Percentiles rank a stretch among this genome's conserved stretches.
These are phyloP conservation scores for Gossypium herbaceum DNA, from an alignment of 345 rosid genomes.

Conservation along the genomic window DNA sequence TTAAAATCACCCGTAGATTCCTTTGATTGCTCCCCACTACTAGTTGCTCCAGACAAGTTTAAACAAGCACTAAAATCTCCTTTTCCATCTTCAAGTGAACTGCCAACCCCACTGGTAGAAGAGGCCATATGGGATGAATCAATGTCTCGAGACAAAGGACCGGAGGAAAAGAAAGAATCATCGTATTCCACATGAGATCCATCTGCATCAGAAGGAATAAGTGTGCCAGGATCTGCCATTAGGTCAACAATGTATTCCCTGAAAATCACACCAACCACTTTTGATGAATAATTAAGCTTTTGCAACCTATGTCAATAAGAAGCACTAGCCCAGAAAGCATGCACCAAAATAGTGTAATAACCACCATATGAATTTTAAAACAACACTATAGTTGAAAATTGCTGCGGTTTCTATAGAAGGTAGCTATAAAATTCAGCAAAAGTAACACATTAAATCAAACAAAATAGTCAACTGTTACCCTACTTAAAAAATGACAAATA, in stretches of 20 bases:
- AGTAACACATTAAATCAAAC: neutral
- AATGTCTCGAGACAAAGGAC: slow-evolving; percentile 58
- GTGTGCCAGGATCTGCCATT: slow-evolving; percentile 95
- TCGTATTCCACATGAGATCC: slow-evolving; percentile 63
- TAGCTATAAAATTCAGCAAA: neutral
- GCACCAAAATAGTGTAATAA: neutral
- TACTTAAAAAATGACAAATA: neutral
- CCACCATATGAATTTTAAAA: neutral
- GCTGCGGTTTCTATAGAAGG: neutral
- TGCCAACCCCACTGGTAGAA: slow-evolving; percentile 62
- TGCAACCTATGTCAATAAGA: slow-evolving; percentile 4
- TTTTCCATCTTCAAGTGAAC: slow-evolving; percentile 57
- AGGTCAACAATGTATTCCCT: slow-evolving; percentile 98
- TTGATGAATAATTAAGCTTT: slow-evolving; percentile 15
- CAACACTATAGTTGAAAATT: neutral
- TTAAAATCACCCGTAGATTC: slow-evolving; percentile 26
- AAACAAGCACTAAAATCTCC: slow-evolving; percentile 28
- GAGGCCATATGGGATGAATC: slow-evolving; percentile 62
- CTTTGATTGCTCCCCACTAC: slow-evolving; percentile 38
- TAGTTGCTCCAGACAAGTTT: slow-evolving; percentile 22
- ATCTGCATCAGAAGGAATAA: slow-evolving; percentile 82
- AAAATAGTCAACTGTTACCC: neutral
- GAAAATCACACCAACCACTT: slow-evolving; percentile 36
- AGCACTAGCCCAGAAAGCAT: neutral
- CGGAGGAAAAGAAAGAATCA: slow-evolving; percentile 56